Evolutionary conservation across 2,329 filamentous ascomycete genomes (phyloP).

Genomic region (Claviceps spartinae): DNA sequence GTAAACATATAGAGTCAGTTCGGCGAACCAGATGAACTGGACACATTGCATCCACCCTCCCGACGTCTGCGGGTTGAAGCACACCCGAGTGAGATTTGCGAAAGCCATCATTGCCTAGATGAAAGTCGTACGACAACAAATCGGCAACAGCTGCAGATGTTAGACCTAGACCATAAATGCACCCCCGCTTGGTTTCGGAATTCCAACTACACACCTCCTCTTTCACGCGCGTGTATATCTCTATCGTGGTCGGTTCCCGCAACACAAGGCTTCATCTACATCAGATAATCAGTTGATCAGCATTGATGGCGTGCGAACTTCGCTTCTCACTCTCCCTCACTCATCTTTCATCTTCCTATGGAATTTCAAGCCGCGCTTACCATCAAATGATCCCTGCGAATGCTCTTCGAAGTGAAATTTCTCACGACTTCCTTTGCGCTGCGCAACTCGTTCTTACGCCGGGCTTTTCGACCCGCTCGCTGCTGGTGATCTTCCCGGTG

Average conservation of each 20-base stretch:
- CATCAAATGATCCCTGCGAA: constrained; percentile 2
- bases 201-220: not conserved
- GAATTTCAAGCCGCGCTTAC: not conserved
- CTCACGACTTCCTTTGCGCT: constrained; percentile 35
- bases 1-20: no score
- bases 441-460: constrained; percentile 14
- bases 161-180: not conserved
- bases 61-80: not conserved
- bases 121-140: constrained; percentile 3
- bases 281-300: not conserved
- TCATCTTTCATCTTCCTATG: not conserved
- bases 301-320: not conserved
- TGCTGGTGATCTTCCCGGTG: not conserved
- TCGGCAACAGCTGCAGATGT: not conserved
- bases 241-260: not conserved
- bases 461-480: not conserved
- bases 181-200: not conserved
- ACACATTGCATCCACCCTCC: no score
- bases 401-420: constrained; percentile 34
- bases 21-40: no score
- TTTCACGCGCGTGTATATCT: not conserved
- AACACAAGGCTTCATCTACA: constrained; percentile 3
- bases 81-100: not conserved
- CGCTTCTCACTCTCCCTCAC: no score
- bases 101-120: not conserved